Conservation (phyloP, 257 asterid species). For the Cynanchum wilfordii region DNA sequence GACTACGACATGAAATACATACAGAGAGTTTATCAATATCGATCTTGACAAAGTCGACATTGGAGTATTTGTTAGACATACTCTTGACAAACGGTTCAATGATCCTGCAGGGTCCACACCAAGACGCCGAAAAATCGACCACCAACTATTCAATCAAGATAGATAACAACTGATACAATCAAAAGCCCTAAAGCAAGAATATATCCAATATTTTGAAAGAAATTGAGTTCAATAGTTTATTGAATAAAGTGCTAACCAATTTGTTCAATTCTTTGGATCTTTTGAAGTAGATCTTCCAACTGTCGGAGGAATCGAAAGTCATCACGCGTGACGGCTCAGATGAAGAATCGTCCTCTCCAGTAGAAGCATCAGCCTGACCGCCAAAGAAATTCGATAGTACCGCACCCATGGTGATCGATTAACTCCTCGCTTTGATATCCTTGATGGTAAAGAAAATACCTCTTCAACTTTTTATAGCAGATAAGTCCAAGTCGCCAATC, state of each 20-base stretch:
- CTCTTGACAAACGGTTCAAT: conserved; percentile 57
- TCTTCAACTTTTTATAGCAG: background rate
- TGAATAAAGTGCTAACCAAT: conserved; percentile 25
- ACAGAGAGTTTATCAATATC: conserved; percentile 83
- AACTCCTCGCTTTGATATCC: background rate
- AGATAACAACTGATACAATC: conserved; percentile 4
- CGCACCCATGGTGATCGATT: conserved; percentile 38
- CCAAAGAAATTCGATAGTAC: conserved; percentile 26
- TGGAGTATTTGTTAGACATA: conserved; percentile 52
- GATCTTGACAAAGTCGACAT: conserved; percentile 75
- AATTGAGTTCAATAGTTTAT: background rate
- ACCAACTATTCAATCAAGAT: conserved; percentile 56
- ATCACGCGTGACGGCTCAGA: conserved; percentile 61
- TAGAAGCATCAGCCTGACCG: conserved; percentile 30
- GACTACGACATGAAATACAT: conserved; percentile 13
- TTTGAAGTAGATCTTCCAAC: conserved; percentile 78
- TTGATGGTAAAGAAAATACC: background rate
- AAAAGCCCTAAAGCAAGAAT: background rate
- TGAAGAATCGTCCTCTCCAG: conserved; percentile 24
- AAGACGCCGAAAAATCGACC: conserved; percentile 75
- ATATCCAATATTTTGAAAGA: background rate
- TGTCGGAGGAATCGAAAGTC: conserved; percentile 59
- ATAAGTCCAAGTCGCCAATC: background rate
- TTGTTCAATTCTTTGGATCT: conserved; percentile 60
- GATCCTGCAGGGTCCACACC: conserved; percentile 96